phyloP scores from a whole-genome alignment of 140 eudicot species.

The Erigeron philadelphicus region DNA sequence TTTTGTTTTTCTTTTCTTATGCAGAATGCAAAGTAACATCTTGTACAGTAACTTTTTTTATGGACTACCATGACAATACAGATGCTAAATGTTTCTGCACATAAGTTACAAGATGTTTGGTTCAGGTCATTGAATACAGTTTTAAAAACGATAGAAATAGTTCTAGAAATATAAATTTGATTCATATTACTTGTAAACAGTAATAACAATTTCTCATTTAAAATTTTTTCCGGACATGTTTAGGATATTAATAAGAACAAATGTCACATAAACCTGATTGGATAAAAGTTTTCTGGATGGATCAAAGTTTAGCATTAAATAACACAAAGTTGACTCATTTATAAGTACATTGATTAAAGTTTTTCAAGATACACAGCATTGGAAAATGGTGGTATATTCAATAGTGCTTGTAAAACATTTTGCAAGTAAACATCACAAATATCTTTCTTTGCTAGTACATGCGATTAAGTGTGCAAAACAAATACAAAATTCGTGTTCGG shows the following conservation, averaged over 20 bases:
- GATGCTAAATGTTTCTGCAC: no score
- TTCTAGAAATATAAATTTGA: no score
- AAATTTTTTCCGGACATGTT: background rate
- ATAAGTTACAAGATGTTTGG: no score
- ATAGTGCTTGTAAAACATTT: background rate
- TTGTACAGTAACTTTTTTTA: no score
- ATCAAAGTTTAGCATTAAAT: background rate
- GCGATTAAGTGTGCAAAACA: constrained; percentile 17
- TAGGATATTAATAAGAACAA: background rate
- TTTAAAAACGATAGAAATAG: no score
- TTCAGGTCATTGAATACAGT: no score
- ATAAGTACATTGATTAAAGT: background rate
- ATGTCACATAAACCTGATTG: background rate
- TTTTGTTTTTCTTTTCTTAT: no score
- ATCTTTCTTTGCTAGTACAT: constrained; percentile 20
- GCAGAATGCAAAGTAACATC: no score
- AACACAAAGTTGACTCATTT: background rate
- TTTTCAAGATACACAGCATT: background rate
- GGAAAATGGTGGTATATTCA: background rate
- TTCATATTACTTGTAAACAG: no score
- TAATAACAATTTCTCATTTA: no score
- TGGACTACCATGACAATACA: no score
- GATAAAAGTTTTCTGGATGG: no score
- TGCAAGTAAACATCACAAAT: constrained; percentile 7
- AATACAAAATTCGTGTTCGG: constrained; percentile 20